These are phyloP conservation scores for Adansonia madagascariensis DNA, from an alignment of 441 rosid genomes.

Conservation along the genomic window DNA sequence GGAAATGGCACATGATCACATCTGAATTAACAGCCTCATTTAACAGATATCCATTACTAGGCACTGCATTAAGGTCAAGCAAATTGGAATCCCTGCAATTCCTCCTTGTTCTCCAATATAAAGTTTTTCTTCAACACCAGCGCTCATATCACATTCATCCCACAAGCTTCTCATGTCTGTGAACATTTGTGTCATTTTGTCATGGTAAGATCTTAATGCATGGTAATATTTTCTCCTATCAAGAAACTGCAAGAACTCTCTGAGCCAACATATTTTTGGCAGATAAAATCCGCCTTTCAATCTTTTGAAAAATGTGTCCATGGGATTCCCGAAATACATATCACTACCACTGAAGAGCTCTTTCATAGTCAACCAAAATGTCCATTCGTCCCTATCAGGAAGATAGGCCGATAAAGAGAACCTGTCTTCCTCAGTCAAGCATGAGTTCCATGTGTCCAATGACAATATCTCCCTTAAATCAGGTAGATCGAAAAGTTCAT, in stretches of 20 bases:
- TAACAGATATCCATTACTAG: conserved; percentile 42
- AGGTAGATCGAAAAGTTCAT: conserved; percentile 64
- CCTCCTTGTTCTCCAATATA: conserved; percentile 51
- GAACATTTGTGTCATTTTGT: conserved; percentile 48
- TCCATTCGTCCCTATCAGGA: conserved; percentile 67
- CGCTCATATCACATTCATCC: conserved; percentile 42
- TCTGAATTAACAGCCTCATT: conserved; percentile 40
- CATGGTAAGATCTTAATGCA: conserved; percentile 54
- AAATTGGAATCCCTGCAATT: conserved; percentile 39
- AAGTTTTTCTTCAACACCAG: conserved; percentile 43
- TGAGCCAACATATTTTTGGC: conserved; percentile 48
- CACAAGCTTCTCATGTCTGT: conserved; percentile 49
- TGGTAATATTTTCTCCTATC: conserved; percentile 52
- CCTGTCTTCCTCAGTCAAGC: conserved; percentile 66
- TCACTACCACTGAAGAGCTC: conserved; percentile 59
- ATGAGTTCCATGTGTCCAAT: conserved; percentile 64
- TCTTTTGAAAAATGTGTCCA: conserved; percentile 49
- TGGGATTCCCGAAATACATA: conserved; percentile 61
- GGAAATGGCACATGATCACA: conserved; percentile 25
- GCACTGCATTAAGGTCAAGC: conserved; percentile 63
- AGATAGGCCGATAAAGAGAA: conserved; percentile 54
- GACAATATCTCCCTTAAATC: conserved; percentile 59
- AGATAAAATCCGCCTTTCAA: conserved; percentile 62
- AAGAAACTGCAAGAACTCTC: conserved; percentile 47
- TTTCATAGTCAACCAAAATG: conserved; percentile 52